These are phyloP conservation scores for Bipolaris gigantea DNA, from an alignment of 2,329 filamentous ascomycete species.

Conservation along the genomic window DNA sequence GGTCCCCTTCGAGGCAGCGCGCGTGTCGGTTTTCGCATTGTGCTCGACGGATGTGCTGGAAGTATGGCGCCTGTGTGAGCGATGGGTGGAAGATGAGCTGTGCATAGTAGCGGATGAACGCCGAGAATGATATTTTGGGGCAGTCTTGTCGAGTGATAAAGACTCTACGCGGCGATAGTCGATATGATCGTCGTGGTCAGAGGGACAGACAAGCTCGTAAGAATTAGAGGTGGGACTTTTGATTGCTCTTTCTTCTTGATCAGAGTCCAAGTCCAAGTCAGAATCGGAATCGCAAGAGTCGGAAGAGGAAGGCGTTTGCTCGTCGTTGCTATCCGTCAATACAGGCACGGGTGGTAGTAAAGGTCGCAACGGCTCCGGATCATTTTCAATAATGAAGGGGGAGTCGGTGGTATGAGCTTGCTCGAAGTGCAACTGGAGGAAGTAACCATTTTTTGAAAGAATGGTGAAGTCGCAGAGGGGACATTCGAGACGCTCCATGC, in stretches of 20 bases:
- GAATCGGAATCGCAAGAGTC: conserved; percentile 11
- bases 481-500: conserved; percentile 34
- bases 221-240: conserved; percentile 49
- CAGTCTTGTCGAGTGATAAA: conserved; percentile 43
- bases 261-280: background rate
- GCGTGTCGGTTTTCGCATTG: conserved; percentile 23
- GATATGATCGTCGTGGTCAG: conserved; percentile 52
- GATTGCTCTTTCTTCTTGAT: conserved; percentile 35
- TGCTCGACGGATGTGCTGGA: conserved; percentile 32
- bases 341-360: conserved; percentile 24
- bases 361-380: conserved; percentile 32
- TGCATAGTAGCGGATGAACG: conserved; percentile 39
- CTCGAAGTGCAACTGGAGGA: conserved; percentile 47
- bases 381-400: conserved; percentile 41
- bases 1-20: conserved; percentile 20
- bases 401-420: conserved; percentile 45
- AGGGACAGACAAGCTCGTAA: conserved; percentile 47
- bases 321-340: conserved; percentile 19
- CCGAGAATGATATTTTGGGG: conserved; percentile 39
- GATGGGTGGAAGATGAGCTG: conserved; percentile 15
- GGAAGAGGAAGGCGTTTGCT: conserved; percentile 33
- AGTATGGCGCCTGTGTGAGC: conserved; percentile 12
- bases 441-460: conserved; percentile 33
- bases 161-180: conserved; percentile 48
- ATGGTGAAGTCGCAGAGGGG: conserved; percentile 42